Conservation (phyloP, 179 eudicot genomes). For the Beta macrorhiza region DNA sequence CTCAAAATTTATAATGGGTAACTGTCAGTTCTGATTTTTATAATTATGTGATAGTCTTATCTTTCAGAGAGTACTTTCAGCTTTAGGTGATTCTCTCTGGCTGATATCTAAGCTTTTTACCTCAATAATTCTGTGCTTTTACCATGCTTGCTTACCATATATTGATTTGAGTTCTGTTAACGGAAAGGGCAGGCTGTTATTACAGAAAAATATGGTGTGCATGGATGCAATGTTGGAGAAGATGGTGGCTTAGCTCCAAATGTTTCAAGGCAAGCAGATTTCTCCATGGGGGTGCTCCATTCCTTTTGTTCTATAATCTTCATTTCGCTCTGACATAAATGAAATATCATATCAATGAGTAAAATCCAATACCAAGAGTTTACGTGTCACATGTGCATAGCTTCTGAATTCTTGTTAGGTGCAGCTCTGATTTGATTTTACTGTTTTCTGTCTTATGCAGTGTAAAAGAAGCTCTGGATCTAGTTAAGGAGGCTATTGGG, state of each 20-base stretch:
- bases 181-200: constrained; percentile 78
- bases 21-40: background rate
- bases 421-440: background rate
- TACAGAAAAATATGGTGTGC: constrained; percentile 69
- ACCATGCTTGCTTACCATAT: background rate
- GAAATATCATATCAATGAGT: background rate
- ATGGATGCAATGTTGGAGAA: constrained; percentile 86
- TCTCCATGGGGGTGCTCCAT: constrained; percentile 10
- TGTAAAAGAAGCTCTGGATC: constrained; percentile 78
- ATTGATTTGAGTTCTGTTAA: constrained; percentile 31
- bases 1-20: background rate
- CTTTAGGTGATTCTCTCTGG: background rate
- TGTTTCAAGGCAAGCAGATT: constrained; percentile 63
- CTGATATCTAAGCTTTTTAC: background rate
- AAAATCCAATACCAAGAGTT: background rate
- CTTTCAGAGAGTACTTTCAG: background rate
- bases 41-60: too few species aligned
- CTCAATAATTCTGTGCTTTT: background rate
- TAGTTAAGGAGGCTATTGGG: constrained; percentile 82
- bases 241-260: constrained; percentile 98
- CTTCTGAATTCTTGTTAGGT: constrained; percentile 7
- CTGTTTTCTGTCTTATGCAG: constrained; percentile 43
- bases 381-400: background rate
- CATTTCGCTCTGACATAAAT: background rate
- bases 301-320: background rate